Percentiles rank a stretch among this genome's conserved stretches.
These are phyloP conservation scores for Apiospora malaysiana DNA, from an alignment of 2,329 filamentous ascomycete genomes.

Conservation along the genomic window DNA sequence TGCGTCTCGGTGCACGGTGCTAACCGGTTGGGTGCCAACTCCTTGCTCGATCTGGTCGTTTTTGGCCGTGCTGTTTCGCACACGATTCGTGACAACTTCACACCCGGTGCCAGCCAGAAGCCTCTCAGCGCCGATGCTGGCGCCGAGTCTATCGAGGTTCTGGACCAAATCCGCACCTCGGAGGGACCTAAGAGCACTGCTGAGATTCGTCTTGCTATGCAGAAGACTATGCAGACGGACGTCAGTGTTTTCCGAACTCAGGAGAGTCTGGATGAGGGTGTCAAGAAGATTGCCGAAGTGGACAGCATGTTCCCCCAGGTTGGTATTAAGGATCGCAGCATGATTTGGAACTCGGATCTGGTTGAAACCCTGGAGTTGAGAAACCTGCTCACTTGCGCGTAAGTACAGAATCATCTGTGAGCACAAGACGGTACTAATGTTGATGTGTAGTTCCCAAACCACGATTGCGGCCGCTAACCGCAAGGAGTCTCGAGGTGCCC, in stretches of 20 bases:
- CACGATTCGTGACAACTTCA: slow-evolving; percentile 94
- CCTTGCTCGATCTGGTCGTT: slow-evolving; percentile 94
- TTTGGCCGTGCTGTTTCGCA: slow-evolving; percentile 98
- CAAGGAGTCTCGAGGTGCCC: slow-evolving; percentile 96
- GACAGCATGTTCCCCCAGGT: slow-evolving; percentile 82
- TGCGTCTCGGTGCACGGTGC: slow-evolving; percentile 98
- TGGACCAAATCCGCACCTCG: slow-evolving; percentile 85
- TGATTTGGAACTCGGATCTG: slow-evolving; percentile 99
- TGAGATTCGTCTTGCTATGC: slow-evolving; percentile 90
- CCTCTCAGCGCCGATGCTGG: slow-evolving; percentile 85
- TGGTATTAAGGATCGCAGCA: slow-evolving; percentile 96
- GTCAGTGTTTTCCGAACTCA: slow-evolving; percentile 97
- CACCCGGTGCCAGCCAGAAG: slow-evolving; percentile 79
- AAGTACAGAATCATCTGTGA: slow-evolving; percentile 51
- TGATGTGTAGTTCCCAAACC: slow-evolving; percentile 74
- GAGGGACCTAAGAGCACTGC: slow-evolving; percentile 86
- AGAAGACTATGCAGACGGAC: slow-evolving; percentile 98
- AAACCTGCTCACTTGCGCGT: slow-evolving; percentile 96
- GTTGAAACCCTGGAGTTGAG: slow-evolving; percentile 95
- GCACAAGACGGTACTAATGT: slow-evolving; percentile 22
- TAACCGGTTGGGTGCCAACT: slow-evolving; percentile 98
- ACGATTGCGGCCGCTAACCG: slow-evolving; percentile 88
- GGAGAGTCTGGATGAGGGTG: slow-evolving; percentile 91
- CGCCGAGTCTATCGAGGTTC: slow-evolving; percentile 82
- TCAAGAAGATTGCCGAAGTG: slow-evolving; percentile 83